Evolutionary conservation across 1,284 basidiomycete genomes (phyloP), one percentile per base, ranked within the genome.

Genomic region (Sanguinoderma infundibulare): DNA sequence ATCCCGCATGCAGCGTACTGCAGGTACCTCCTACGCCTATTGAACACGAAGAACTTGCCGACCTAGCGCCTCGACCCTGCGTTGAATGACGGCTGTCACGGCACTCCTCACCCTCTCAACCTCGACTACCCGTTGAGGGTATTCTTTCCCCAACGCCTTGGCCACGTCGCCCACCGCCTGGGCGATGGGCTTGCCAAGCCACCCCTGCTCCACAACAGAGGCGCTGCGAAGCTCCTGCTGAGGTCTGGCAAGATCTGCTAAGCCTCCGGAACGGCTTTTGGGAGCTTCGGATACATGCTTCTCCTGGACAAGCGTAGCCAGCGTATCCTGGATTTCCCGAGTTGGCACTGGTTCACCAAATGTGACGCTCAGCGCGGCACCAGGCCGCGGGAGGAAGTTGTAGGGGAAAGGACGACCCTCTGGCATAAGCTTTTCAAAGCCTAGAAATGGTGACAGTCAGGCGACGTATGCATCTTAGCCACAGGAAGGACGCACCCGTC

Each of bases 351-450:
- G 90, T 34, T 83, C 76, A 35, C 92, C 93, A 68, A 94, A 91
- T 0, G 89, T 86, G 57, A 95, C 80, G 66, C 83, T 83, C n/a
- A 95, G 79, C 38, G 78, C 76, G 12, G 83, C 81, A 42, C 87
- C 86, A 6, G 82, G 75, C 20, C 82, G 81, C 1, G 93, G 92
- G 39, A 94, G 67, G 69, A 84, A 91, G 63, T 91, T 92, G 76
- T 80, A 84, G 10, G 92, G 92, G 65, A 85, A 87, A 0, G 77
- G 64, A 38, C 95, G 87, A 28, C 87, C 84, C 75, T 95, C 94
- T 40, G 93, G 91, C 95, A 98, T 96, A 28, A 98, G 81, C 67
- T 87, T 81, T 72, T 98, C 92, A 66, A 97, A 97, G 22, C 95
- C 90, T 91, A 30, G 67, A 32, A 32, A 52, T 22, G 32, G 30